Conservation (phyloP, 2,329 filamentous ascomycete species). For the Nigrospora sphaerica region DNA sequence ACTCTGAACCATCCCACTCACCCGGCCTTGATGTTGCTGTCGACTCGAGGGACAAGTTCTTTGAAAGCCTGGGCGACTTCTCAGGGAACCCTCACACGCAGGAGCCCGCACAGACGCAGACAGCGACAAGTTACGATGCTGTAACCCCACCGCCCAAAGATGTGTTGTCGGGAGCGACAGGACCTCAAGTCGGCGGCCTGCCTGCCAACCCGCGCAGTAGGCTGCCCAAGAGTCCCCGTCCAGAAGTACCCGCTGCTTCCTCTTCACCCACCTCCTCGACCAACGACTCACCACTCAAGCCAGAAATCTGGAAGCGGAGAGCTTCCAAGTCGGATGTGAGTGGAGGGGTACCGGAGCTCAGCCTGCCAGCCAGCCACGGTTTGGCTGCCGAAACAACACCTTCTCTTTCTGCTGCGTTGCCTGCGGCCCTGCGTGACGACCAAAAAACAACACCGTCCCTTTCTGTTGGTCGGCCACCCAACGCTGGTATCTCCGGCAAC, state of each 20-base stretch:
- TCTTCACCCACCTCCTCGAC: slow-evolving; percentile 12
- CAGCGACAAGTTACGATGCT: slow-evolving; percentile 18
- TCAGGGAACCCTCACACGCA: slow-evolving; percentile 17
- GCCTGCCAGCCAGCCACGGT: slow-evolving; percentile 40
- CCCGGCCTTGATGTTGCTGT: slow-evolving; percentile 18
- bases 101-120: slow-evolving; percentile 8
- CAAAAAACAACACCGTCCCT: no score
- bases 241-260: slow-evolving; percentile 4
- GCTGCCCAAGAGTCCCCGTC: slow-evolving; percentile 5
- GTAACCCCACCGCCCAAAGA: slow-evolving; percentile 21
- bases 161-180: slow-evolving; percentile 3
- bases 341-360: slow-evolving; percentile 39
- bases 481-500: neutral
- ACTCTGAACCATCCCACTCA: slow-evolving; percentile 25
- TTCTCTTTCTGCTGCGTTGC: no score
- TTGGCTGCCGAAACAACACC: slow-evolving; percentile 32
- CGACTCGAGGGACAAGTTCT: slow-evolving; percentile 9
- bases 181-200: slow-evolving; percentile 4
- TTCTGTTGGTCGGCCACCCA: no score
- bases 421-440: no score
- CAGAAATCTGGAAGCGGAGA: slow-evolving; percentile 42
- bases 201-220: slow-evolving; percentile 14
- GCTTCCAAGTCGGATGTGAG: slow-evolving; percentile 37
- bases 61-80: slow-evolving; percentile 14
- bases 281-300: slow-evolving; percentile 16